Base-by-base conservation (phyloP, 345 rosid species). In the Melastoma malabathricum region DNA sequence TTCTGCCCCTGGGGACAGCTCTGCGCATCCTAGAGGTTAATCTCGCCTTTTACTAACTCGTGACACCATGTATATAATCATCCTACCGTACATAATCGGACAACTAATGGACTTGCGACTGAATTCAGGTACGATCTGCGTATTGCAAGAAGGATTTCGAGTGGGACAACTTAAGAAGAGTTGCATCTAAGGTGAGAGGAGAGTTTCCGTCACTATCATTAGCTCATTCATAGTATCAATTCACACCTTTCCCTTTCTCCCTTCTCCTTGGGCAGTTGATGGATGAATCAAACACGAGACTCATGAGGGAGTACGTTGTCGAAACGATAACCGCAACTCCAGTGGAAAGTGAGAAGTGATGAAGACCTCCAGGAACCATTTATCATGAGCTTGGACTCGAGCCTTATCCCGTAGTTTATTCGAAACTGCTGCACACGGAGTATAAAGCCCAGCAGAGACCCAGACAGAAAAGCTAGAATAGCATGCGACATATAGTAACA, bases 121-220 rank as follows among this genome's bases (percentile, higher is more conserved):
- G 18, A 46, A 46, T 13, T 27, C 41, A 87, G 97, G 97, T 89
- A 31, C 81, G 90, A 19, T 79, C 95, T 19, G 88, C 88, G 15
- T 86, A 89, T 15, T 77, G 88, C 56, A 79, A 86, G 62, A 65
- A 52, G n/a, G 94, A 86, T 70, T 89, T 89, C 15, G 95, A 86
- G 67, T 77, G 95, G 95, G 94, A 81, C 58, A 86, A 86, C 60
- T 31, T 83, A 62, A 54, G 74, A 57, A 73, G 75, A 19, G 64
- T 89, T 18, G 64, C 86, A 50, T 45, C 64, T 38, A 69, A 81
- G 83, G 95, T 83, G 41, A 58, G 54, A 15, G 15, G 57, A 23
- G 51, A 48, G 44, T 19, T 46, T 50, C 53, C 25, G n/a, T 41
- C 7, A 13, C 2, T 48, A 2, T 18, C 19, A 0, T 4, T 43